Conservation (phyloP, 1,284 basidiomycete genomes). For the Xerocomus amazonicus region DNA sequence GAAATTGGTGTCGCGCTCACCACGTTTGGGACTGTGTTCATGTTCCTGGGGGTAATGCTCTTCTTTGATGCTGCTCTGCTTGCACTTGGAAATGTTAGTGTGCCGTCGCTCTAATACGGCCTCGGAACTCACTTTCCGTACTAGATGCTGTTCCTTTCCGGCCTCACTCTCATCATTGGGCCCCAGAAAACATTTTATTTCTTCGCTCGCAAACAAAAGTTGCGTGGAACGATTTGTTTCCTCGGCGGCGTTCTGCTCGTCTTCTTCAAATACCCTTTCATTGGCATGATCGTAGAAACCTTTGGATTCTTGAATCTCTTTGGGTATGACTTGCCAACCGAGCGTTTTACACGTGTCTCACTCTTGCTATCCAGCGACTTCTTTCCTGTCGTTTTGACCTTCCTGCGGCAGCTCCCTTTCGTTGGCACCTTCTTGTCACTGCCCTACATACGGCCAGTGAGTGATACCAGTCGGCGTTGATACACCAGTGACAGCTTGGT, state of each 20-base stretch:
- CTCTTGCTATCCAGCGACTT: constrained; percentile 72
- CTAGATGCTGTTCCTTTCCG: constrained; percentile 88
- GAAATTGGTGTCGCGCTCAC: constrained; percentile 97
- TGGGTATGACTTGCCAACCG: constrained; percentile 61
- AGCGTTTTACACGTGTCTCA: constrained; percentile 5
- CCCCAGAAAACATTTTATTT: constrained; percentile 97
- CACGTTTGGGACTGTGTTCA: constrained; percentile 95
- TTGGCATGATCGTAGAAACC: constrained; percentile 91
- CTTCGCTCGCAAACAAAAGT: constrained; percentile 94
- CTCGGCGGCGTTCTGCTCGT: constrained; percentile 86
- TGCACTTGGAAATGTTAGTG: constrained; percentile 86
- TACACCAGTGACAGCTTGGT: constrained; percentile 7
- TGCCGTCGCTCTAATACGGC: background rate
- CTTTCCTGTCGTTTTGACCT: constrained; percentile 97
- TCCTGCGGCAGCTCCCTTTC: constrained; percentile 91
- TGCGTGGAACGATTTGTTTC: constrained; percentile 92
- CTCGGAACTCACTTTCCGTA: background rate
- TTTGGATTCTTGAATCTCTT: constrained; percentile 98
- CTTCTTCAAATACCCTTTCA: constrained; percentile 89
- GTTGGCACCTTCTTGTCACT: constrained; percentile 85
- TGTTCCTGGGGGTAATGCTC: constrained; percentile 92
- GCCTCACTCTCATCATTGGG: constrained; percentile 92
- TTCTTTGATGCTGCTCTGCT: constrained; percentile 98
- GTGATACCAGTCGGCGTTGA: constrained; percentile 19
- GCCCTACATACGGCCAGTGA: constrained; percentile 76